These are phyloP conservation scores for Cladosporium sp. DNA, from an alignment of 2,329 filamentous ascomycete species.

Conservation along the genomic window DNA sequence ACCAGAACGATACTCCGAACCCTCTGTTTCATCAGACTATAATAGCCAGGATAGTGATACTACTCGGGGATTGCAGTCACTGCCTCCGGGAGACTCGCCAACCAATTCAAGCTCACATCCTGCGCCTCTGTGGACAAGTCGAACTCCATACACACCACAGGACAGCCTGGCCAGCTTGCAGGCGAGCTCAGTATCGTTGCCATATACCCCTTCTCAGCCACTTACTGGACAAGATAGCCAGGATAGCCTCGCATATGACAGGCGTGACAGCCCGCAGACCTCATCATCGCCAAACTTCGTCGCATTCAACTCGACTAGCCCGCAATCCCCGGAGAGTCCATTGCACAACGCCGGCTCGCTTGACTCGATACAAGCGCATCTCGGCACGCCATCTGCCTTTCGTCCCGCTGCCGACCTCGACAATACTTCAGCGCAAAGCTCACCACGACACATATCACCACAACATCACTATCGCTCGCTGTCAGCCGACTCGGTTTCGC, in stretches of 20 bases:
- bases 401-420: constrained; percentile 20
- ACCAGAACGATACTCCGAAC: constrained; percentile 19
- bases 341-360: constrained; percentile 21
- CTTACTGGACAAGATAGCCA: constrained; percentile 6
- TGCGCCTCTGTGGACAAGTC: not conserved
- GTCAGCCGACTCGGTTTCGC: constrained; percentile 27
- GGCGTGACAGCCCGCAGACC: not conserved
- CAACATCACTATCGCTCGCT: constrained; percentile 19
- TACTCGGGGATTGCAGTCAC: not conserved
- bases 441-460: constrained; percentile 15
- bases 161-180: constrained; percentile 8
- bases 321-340: constrained; percentile 13
- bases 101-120: not conserved
- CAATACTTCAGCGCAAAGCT: constrained; percentile 22
- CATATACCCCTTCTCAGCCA: not conserved
- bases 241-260: constrained; percentile 10
- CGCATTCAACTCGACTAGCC: constrained; percentile 13
- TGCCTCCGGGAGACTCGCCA: not conserved
- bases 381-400: constrained; percentile 19
- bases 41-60: not conserved
- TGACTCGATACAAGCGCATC: constrained; percentile 30
- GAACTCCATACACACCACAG: not conserved
- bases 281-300: constrained; percentile 25
- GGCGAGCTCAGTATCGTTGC: constrained; percentile 6
- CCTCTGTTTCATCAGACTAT: constrained; percentile 9